A percentile compares a stretch with the other conserved stretches of the same genome.
phyloP scores from a whole-genome alignment of 2,329 filamentous ascomycete species.

The Clonostachys byssicola region DNA sequence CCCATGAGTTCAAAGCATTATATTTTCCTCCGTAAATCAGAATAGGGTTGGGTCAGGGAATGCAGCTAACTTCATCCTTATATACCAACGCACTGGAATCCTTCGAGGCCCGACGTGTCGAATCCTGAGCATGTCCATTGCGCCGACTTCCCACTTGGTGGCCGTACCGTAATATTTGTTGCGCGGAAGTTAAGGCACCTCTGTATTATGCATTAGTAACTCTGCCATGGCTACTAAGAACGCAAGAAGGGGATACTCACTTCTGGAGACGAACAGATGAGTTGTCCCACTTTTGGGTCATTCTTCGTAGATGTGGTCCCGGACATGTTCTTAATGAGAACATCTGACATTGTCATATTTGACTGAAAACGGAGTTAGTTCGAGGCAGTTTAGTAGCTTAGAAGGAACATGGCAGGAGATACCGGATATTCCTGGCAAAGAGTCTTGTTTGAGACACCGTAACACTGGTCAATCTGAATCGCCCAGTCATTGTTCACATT shows the following conservation, averaged over 20 bases:
- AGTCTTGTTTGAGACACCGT: slow-evolving; percentile 6
- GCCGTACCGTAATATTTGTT: slow-evolving; percentile 11
- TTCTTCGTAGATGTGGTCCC: slow-evolving; percentile 17
- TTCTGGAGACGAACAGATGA: slow-evolving; percentile 19
- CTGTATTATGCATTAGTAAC: too few species aligned
- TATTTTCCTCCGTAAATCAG: too few species aligned
- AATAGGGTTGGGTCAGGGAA: too few species aligned
- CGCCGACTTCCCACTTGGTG: slow-evolving; percentile 12
- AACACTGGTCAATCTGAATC: slow-evolving; percentile 19
- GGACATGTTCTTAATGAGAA: slow-evolving; percentile 17
- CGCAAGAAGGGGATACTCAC: slow-evolving; percentile 7
- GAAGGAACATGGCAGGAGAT: too few species aligned
- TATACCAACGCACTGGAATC: too few species aligned
- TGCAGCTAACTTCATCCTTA: too few species aligned
- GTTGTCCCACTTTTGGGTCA: slow-evolving; percentile 17
- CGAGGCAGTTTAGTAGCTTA: too few species aligned
- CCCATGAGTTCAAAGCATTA: too few species aligned
- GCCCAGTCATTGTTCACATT: slow-evolving; percentile 49
- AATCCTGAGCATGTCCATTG: slow-evolving; percentile 14
- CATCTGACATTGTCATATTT: slow-evolving; percentile 15
- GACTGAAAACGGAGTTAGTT: not conserved
- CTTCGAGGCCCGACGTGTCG: slow-evolving; percentile 6
- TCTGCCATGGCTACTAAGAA: too few species aligned
- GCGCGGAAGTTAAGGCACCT: slow-evolving; percentile 12
- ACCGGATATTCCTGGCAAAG: slow-evolving; percentile 4